Evolutionary conservation across 352 stramenopile genomes (phyloP).

Genomic region (Pythium folliculosum): DNA sequence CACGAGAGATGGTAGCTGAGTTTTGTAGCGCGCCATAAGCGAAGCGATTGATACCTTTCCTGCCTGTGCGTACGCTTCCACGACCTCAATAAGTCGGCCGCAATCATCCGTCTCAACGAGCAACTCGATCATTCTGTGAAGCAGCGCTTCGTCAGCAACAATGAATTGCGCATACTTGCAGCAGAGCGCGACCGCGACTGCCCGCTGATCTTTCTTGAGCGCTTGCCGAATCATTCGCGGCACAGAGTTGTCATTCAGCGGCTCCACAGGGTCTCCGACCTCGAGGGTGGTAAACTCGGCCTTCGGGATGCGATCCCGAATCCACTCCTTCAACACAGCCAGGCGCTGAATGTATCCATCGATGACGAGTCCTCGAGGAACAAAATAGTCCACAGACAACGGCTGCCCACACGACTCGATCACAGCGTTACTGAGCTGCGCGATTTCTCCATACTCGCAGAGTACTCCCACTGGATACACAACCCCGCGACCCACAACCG

Average conservation of each 20-base stretch:
- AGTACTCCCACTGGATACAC: conserved; percentile 5
- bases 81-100: not conserved
- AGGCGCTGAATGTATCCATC: conserved; percentile 2
- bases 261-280: not conserved
- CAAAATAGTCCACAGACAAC: conserved; percentile 7
- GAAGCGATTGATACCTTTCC: not conserved
- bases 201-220: not conserved
- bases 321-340: not conserved
- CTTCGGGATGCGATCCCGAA: not conserved
- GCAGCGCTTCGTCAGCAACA: not conserved
- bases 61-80: not conserved
- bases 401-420: conserved; percentile 10
- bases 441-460: conserved; percentile 7
- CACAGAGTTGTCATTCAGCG: not conserved
- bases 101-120: conserved; percentile 11
- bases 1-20: not conserved
- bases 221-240: conserved; percentile 9
- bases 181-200: not conserved
- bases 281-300: not conserved
- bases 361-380: conserved; percentile 8
- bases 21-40: conserved; percentile 2
- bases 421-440: conserved; percentile 1
- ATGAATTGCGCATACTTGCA: conserved; percentile 6
- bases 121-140: conserved; percentile 5
- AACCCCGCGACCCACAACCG: conserved; percentile 1